A percentile compares a stretch with the other conserved stretches of the same genome.
Evolutionary conservation across 1,284 basidiomycete species (phyloP).

Genomic region (Veloboletus limbatus): DNA sequence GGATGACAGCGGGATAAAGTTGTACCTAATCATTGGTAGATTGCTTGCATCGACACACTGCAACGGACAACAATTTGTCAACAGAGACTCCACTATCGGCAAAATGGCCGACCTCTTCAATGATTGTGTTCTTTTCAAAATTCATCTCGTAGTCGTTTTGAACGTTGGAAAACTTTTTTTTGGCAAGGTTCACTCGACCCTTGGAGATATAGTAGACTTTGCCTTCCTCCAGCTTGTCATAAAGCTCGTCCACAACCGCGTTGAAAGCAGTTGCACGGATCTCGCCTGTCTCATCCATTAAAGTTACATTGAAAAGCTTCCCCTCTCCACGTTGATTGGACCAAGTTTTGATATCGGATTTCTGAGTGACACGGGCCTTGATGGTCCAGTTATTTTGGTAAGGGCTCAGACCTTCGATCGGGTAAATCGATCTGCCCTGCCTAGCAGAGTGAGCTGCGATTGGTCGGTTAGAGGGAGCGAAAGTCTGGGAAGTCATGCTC

Average conservation of each 20-base stretch:
- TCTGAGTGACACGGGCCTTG: conserved; percentile 90
- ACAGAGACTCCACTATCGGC: conserved; percentile 1
- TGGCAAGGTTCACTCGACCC: conserved; percentile 91
- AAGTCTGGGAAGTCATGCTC: conserved; percentile 12
- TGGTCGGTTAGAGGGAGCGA: conserved; percentile 17
- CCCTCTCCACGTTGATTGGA: conserved; percentile 92
- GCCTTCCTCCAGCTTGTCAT: conserved; percentile 83
- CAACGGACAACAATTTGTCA: conserved; percentile 5
- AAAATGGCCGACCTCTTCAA: conserved; percentile 62
- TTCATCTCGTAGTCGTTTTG: conserved; percentile 93
- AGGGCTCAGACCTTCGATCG: conserved; percentile 93
- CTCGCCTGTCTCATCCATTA: conserved; percentile 96
- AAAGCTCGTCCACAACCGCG: conserved; percentile 80
- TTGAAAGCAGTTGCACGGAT: conserved; percentile 95
- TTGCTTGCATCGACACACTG: conserved; percentile 77
- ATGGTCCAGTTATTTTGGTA: conserved; percentile 99
- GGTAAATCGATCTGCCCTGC: conserved; percentile 55
- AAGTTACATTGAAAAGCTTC: conserved; percentile 89
- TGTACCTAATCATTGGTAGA: conserved; percentile 81
- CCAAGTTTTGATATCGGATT: conserved; percentile 88
- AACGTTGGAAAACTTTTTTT: conserved; percentile 94
- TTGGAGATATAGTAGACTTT: conserved; percentile 93
- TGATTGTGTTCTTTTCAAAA: conserved; percentile 81
- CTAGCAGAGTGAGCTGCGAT: conserved; percentile 26
- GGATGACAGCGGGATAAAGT: conserved; percentile 69